Conservation (phyloP, 2,329 filamentous ascomycete species). For the Fusarium cyanostomum region DNA sequence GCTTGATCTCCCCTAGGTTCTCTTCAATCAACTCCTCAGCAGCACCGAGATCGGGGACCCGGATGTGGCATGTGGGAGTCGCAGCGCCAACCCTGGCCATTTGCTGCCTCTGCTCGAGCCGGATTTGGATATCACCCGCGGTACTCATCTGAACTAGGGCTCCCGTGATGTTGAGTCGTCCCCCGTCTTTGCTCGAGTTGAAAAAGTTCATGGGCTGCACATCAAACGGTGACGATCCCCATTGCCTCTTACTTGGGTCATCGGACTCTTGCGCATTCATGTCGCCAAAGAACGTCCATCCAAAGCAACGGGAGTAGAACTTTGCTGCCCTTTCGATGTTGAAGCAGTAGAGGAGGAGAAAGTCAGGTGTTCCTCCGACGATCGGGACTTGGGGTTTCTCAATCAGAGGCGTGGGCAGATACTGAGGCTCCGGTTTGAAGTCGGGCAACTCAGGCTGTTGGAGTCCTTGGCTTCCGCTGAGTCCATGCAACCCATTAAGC, state of each 20-base stretch:
- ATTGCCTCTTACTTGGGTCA: slow-evolving; percentile 27
- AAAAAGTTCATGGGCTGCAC: slow-evolving; percentile 40
- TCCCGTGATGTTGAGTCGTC: slow-evolving; percentile 24
- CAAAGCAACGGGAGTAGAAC: slow-evolving; percentile 40
- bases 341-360: slow-evolving; percentile 39
- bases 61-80: slow-evolving; percentile 36
- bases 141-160: slow-evolving; percentile 33
- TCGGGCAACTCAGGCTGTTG: not conserved
- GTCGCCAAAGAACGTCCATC: slow-evolving; percentile 38
- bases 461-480: not conserved
- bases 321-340: slow-evolving; percentile 32
- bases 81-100: slow-evolving; percentile 24
- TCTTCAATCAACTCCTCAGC: slow-evolving; percentile 37
- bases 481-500: not conserved
- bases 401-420: not conserved
- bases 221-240: slow-evolving; percentile 39
- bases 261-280: slow-evolving; percentile 27
- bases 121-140: slow-evolving; percentile 11
- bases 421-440: not conserved
- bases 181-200: slow-evolving; percentile 21
- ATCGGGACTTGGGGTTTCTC: slow-evolving; percentile 12
- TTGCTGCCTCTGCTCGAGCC: slow-evolving; percentile 27
- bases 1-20: slow-evolving; percentile 34
- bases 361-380: slow-evolving; percentile 32
- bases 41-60: slow-evolving; percentile 37